Evolutionary conservation across 2,329 filamentous ascomycete species (phyloP).

Genomic region (Fusarium poae): DNA sequence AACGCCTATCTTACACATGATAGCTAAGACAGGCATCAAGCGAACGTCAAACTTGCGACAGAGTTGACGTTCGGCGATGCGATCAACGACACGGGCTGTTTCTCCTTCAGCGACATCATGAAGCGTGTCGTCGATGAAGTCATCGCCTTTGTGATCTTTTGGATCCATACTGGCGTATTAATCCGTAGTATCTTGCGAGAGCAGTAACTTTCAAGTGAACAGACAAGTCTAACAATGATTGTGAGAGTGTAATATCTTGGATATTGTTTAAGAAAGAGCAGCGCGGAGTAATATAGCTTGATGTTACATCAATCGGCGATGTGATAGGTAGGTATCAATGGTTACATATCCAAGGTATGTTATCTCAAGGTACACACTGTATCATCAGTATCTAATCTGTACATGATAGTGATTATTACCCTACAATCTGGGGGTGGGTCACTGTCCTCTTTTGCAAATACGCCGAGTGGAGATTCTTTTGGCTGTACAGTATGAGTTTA

Average conservation of each 20-base stretch:
- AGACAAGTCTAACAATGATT: not conserved
- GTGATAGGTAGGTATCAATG: not conserved
- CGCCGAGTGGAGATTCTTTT: not conserved
- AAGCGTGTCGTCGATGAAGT: conserved; percentile 6
- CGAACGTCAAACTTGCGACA: conserved; percentile 23
- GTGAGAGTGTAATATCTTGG: not conserved
- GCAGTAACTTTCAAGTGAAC: not conserved
- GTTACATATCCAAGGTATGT: conserved; percentile 8
- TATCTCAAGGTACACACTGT: not conserved
- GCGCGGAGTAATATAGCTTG: not conserved
- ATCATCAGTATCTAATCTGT: not conserved
- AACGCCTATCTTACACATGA: conserved; percentile 15
- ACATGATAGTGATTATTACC: not conserved
- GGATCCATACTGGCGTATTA: not conserved
- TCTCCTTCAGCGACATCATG: conserved; percentile 8
- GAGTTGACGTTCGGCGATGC: conserved; percentile 16
- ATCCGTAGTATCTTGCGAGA: not conserved
- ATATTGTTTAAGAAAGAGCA: not conserved
- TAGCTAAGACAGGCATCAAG: conserved; percentile 9
- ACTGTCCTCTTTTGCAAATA: not conserved
- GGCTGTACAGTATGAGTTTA: not conserved
- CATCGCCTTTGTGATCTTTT: conserved; percentile 19
- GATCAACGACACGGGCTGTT: conserved; percentile 2
- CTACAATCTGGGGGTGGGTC: conserved; percentile 1
- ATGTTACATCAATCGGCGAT: not conserved